Evolutionary conservation across 2,329 filamentous ascomycete species (phyloP), one percentile per base, ranked within the genome.

Genomic region (Venturia aucupariae): DNA sequence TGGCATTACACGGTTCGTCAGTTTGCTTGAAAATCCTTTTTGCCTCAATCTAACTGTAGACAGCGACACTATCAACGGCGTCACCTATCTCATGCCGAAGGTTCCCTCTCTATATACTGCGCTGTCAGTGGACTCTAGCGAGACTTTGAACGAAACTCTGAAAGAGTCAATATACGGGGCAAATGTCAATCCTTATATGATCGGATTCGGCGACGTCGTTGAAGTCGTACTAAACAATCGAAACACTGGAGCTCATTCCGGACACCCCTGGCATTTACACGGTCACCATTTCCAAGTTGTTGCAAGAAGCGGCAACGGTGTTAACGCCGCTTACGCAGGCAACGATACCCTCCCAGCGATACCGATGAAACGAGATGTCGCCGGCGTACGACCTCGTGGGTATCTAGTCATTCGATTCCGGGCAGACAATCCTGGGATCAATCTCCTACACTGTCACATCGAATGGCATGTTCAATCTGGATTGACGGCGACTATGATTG

Each of bases 91-190:
- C 4, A 64, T 76, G 0, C 90, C 89, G 60, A 89, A 90, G 72
- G 90, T 95, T 0, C 92, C 91, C 0, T 86, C 88, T 0, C 80
- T 96, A 0, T 95, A 92, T 79, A 90, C 88, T 0, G 90, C 82
- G 0, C 79, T 95, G 4, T 85, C 84, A 3, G 82, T 84, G 42
- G 77, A 79, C 19, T 4, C 2, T 24, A 74, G 77, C 7, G 81
- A 81, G 66, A 73, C 74, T 2, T 75, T 75, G 3, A 76, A 80
- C 64, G n/a, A n/a, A n/a, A n/a, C n/a, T n/a, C n/a, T n/a, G n/a
- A n/a, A n/a, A n/a, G 72, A 74, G 15, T 66, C 68, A 15, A 74
- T 78, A 30, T 80, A 82, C 66, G 84, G 84, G n/a, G 74, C 79
- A 13, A 82, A 85, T 71, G 51, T 35, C 15, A 79, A 79, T 48